Percentiles rank a stretch among this genome's conserved stretches.
These are phyloP conservation scores for Ehretia macrophylla DNA, from an alignment of 257 asterid genomes.

Conservation along the genomic window DNA sequence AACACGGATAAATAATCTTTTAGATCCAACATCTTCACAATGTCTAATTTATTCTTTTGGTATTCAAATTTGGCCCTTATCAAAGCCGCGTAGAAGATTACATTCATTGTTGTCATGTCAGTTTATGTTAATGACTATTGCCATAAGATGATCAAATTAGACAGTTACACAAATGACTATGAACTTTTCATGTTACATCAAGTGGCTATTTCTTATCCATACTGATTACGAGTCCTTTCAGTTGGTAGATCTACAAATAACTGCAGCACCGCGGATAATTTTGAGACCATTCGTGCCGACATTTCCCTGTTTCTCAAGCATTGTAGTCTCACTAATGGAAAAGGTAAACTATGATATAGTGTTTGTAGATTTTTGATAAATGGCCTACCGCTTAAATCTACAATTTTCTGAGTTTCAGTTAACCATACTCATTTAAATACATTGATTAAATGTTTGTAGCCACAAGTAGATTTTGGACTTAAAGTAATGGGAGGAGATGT, in stretches of 20 bases:
- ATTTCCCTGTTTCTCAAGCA: conserved; percentile 69
- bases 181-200: too few relatives aligned
- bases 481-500: conserved; percentile 62
- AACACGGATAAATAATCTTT: too few relatives aligned
- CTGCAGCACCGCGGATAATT: conserved; percentile 47
- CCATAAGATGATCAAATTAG: too few relatives aligned
- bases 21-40: too few relatives aligned
- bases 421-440: background rate
- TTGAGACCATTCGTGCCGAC: conserved; percentile 68
- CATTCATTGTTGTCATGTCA: too few relatives aligned
- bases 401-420: too few relatives aligned
- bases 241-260: conserved; percentile 76
- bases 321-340: conserved; percentile 60
- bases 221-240: conserved; percentile 21
- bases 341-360: conserved; percentile 39
- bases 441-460: conserved; percentile 39
- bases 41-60: too few relatives aligned
- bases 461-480: conserved; percentile 78
- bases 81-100: too few relatives aligned
- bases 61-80: too few relatives aligned
- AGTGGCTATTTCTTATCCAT: conserved; percentile 6
- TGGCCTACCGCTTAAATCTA: background rate
- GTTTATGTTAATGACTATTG: too few relatives aligned
- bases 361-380: background rate
- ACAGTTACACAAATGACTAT: too few relatives aligned